A percentile compares a stretch with the other conserved stretches of the same genome.
phyloP scores from a whole-genome alignment of 176 grass and related monocot genomes.

The Thinopyrum elongatum region DNA sequence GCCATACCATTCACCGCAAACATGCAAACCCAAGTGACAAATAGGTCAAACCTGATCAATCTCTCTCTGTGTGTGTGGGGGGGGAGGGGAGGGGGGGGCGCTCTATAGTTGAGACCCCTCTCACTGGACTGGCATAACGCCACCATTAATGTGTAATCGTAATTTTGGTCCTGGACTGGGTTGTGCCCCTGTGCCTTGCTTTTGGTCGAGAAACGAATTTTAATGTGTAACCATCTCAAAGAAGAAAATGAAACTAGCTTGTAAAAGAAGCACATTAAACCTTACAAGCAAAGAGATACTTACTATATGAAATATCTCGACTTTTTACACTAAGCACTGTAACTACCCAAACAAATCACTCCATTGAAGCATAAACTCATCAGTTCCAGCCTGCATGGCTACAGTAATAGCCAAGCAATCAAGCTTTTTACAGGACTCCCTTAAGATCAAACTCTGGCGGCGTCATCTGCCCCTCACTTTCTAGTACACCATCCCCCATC shows the following conservation, averaged over 20 bases:
- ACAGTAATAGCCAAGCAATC: not conserved
- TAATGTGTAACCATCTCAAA: not conserved
- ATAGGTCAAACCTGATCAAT: too few species aligned
- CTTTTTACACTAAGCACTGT: not conserved
- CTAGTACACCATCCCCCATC: not conserved
- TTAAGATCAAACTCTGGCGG: not conserved
- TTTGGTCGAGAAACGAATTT: too few species aligned
- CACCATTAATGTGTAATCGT: too few species aligned
- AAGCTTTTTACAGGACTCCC: not conserved
- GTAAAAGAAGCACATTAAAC: not conserved
- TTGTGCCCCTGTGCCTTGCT: too few species aligned
- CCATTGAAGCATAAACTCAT: not conserved
- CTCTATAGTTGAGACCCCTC: too few species aligned
- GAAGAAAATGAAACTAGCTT: too few species aligned
- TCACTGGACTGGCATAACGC: too few species aligned
- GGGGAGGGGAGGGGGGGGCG: too few species aligned
- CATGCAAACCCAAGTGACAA: too few species aligned
- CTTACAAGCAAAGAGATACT: not conserved
- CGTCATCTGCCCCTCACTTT: not conserved
- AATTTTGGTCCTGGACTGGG: too few species aligned
- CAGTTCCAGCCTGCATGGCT: not conserved
- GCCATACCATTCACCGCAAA: too few species aligned
- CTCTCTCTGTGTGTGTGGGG: too few species aligned
- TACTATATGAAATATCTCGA: not conserved
- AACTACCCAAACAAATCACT: not conserved